Conservation (phyloP, 768 basidiomycete genomes). For the Lactarius tabidus region DNA sequence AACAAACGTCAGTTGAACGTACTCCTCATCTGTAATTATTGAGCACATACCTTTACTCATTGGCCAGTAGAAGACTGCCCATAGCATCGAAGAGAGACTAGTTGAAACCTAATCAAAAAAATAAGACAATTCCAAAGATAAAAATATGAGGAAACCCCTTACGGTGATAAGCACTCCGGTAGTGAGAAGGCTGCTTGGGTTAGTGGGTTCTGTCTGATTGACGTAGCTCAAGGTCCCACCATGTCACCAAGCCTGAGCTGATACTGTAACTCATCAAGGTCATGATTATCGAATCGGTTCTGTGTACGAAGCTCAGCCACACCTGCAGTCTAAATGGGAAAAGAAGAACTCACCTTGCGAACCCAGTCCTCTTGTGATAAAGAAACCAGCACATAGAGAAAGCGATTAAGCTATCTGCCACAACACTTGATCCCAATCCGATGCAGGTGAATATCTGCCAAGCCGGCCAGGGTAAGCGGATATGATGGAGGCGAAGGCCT, state of each 20-base stretch:
- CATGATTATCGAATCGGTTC: conserved; percentile 30
- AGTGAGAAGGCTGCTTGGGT: conserved; percentile 25
- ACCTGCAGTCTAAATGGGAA: not conserved
- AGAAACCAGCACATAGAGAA: conserved; percentile 46
- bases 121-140: not conserved
- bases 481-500: not conserved
- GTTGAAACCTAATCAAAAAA: conserved; percentile 20
- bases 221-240: conserved; percentile 19
- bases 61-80: conserved; percentile 48
- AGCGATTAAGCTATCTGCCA: conserved; percentile 49
- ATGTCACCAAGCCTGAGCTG: conserved; percentile 29
- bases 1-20: conserved; percentile 1
- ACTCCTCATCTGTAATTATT: not conserved
- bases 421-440: conserved; percentile 46
- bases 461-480: not conserved
- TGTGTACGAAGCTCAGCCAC: conserved; percentile 5
- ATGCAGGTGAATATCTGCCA: conserved; percentile 47
- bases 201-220: not conserved
- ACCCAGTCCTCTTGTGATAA: conserved; percentile 43
- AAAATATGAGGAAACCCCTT: not conserved
- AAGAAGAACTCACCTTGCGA: conserved; percentile 35
- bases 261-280: conserved; percentile 31
- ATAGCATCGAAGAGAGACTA: conserved; percentile 46
- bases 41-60: conserved; percentile 46
- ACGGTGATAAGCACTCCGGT: conserved; percentile 24